Base-by-base conservation (phyloP, 148 eudicot species). In the Linanthus parryae region DNA sequence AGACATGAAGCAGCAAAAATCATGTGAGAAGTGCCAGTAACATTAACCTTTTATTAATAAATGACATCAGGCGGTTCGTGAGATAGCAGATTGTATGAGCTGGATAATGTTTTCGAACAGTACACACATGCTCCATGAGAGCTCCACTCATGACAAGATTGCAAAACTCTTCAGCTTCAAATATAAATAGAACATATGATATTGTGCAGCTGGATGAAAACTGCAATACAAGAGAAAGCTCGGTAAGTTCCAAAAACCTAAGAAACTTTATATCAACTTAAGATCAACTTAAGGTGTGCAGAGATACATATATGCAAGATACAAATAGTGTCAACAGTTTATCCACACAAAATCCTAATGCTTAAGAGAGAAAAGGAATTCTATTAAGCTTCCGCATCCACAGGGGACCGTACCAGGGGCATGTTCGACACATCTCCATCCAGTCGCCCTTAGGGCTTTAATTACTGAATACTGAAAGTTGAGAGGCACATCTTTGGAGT, bases 141-240 rank as follows among this genome's bases (percentile, higher is more conserved):
- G 88, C 75, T 40, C 66, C 85, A 67, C 69, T 73, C 57, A 49
- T 34, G 46, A 74, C 78, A 73, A 75, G 73, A 40, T 65, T 73
- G 71, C 99, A 87, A 47, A 92, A 91, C 70, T 87, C 96, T 52
- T 82, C 94, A 40, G 99, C 96, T 67, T 82, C 83, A 49, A 73
- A 84, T 27, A 92, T 56, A 16, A 92, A 65, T 58, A 92, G 48
- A 38, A 87, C 73, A 63, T 87, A 92, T 5, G 66, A 81, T 51
- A 92, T 60, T 52, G 61, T 57, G 39, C 57, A 55, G 16, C 42
- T 44, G 8, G 80, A 47, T 29, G 78, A 65, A 54, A 69, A 54
- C 96, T 92, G 79, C 71, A 77, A 23, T 33, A 69, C 21, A 69
- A 28, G 2, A 43, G 43, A 5, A 26, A 17, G n/a, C 19, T 57